Base-by-base conservation (phyloP, 2,329 filamentous ascomycete species). In the Fusarium sp. region DNA sequence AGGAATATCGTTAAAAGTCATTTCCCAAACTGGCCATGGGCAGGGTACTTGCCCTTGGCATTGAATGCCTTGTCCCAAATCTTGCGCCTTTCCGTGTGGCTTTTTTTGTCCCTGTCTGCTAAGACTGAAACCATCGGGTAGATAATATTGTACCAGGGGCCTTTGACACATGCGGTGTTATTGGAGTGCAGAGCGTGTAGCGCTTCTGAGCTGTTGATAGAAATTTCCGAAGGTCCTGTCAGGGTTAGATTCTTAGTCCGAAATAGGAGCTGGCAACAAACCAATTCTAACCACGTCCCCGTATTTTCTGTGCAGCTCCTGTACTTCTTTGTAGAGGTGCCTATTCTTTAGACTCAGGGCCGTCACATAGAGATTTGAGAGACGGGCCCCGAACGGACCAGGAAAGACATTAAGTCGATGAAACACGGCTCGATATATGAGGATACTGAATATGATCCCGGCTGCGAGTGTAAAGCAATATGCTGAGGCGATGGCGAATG, bases 31-130 rank as follows among this genome's bases (percentile, higher is more conserved):
- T 1, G 13, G 5, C 14, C 13, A 14, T 14, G 1, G 29, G 29
- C 29, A 31, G 1, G 24, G 6, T 62, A 14, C 29, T n/a, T 34
- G 74, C 79, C 78, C 63, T 80, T 81, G 20, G 75, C 71, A 24
- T 75, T 76, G 31, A 83, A 80, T 0, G 73, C 81, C 52, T 73
- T 76, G 58, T 82, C 81, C 81, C 82, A 84, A 11, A 76, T 73
- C 67, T 79, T 82, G 20, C 82, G 79, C 9, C 80, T 76, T 5
- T 69, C 76, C 0, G 76, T 67, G 34, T 84, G 82, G 14, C 77
- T 72, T 8, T 77, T 71, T 60, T 78, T 78, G 64, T 82, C 78
- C 10, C 82, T 77, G 8, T 76, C 76, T 58, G 77, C 79, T 45
- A 81, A 80, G 1, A 84, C 64, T 1, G 79, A 79, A n/a, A 73